These are phyloP conservation scores for Xylariaceae sp. DNA, from an alignment of 2,329 filamentous ascomycete species.

Conservation along the genomic window DNA sequence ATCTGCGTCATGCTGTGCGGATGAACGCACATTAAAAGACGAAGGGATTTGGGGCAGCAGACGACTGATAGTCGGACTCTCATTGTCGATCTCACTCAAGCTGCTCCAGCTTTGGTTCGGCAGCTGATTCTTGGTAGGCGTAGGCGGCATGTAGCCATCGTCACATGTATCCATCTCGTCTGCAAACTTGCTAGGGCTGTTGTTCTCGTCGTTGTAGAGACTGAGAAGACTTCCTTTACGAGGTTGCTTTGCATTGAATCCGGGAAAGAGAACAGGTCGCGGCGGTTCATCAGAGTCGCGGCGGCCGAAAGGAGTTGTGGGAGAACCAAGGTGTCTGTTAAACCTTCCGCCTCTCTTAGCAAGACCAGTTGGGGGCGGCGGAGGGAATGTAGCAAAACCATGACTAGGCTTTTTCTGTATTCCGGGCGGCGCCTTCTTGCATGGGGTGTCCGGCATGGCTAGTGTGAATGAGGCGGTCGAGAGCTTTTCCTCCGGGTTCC, in stretches of 20 bases:
- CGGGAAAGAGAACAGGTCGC: constrained; percentile 62
- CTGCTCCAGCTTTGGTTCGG: constrained; percentile 35
- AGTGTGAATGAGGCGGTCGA: constrained; percentile 46
- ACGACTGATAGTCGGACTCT: constrained; percentile 46
- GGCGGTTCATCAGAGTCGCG: constrained; percentile 51
- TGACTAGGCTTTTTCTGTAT: constrained; percentile 45
- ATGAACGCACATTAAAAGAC: constrained; percentile 30
- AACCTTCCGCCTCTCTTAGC: constrained; percentile 57
- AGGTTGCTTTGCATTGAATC: constrained; percentile 42
- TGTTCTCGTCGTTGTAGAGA: constrained; percentile 68
- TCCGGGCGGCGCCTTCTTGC: constrained; percentile 60
- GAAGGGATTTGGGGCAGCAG: constrained; percentile 41
- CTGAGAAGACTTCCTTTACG: constrained; percentile 70
- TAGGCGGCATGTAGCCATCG: constrained; percentile 80
- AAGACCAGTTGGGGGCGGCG: constrained; percentile 46
- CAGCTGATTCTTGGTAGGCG: constrained; percentile 72
- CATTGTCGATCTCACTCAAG: constrained; percentile 37
- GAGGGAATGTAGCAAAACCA: constrained; percentile 62
- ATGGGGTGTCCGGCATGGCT: constrained; percentile 88
- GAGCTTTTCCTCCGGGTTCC: constrained; percentile 65
- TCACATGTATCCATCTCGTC: constrained; percentile 30
- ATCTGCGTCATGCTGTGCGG: constrained; percentile 25
- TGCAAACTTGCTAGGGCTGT: constrained; percentile 46
- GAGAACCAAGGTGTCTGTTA: constrained; percentile 66
- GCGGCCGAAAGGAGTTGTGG: constrained; percentile 77